These are phyloP conservation scores for Volvox africanus DNA, from an alignment of 139 green algal species.

Conservation along the genomic window DNA sequence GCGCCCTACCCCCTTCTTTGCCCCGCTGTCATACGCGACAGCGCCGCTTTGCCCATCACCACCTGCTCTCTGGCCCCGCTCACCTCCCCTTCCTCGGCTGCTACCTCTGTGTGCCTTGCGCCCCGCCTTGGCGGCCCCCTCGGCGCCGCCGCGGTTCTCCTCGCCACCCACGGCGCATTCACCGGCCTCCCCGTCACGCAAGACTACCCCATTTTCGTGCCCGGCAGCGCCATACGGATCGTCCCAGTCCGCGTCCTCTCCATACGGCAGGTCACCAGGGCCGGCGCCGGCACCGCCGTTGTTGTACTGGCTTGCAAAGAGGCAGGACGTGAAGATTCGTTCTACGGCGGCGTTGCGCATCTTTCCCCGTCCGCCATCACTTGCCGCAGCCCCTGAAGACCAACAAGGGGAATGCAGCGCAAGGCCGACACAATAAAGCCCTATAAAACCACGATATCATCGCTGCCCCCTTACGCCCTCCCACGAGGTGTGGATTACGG, in stretches of 20 bases:
- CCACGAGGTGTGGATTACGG: too few relatives aligned
- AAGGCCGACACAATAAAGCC: too few relatives aligned
- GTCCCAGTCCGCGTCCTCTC: neutral
- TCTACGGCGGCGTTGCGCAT: neutral
- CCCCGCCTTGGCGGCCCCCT: neutral
- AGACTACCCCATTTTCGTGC: neutral
- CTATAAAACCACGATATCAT: too few relatives aligned
- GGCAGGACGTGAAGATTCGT: slow-evolving; percentile 1
- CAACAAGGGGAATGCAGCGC: too few relatives aligned
- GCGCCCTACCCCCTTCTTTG: neutral
- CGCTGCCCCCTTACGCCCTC: too few relatives aligned
- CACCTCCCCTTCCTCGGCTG: neutral
- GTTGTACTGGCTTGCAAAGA: neutral
- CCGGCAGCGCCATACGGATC: slow-evolving; percentile 12
- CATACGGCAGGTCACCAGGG: neutral
- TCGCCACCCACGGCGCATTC: neutral
- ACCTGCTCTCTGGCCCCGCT: neutral
- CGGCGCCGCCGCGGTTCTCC: neutral
- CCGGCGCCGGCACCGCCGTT: neutral
- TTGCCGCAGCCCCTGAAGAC: too few relatives aligned
- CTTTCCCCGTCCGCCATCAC: neutral
- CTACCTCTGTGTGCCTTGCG: too few relatives aligned
- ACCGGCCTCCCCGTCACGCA: neutral
- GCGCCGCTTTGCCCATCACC: neutral
- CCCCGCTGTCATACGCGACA: neutral